These are phyloP conservation scores for Artemisia tridentata DNA, from an alignment of 129 eudicot species.

Conservation along the genomic window DNA sequence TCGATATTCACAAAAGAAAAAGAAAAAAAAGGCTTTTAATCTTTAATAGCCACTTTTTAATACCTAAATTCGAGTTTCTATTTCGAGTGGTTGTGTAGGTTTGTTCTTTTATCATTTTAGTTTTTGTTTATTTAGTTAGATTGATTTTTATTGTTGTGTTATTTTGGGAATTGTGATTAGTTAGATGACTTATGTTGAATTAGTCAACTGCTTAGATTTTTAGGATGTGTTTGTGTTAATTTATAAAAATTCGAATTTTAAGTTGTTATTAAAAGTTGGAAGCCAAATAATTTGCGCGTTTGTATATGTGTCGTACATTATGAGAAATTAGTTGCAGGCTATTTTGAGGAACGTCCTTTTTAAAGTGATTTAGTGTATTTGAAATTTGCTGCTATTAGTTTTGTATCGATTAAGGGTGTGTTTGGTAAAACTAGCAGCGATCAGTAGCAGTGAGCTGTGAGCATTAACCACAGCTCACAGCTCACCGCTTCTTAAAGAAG, in stretches of 20 bases:
- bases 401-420: background rate
- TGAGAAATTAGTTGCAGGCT: background rate
- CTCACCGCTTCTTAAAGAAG: no score
- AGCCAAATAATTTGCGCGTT: background rate
- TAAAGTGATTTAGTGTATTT: no score
- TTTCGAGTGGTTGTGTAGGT: conserved; percentile 27
- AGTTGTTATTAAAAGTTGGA: no score
- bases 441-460: no score
- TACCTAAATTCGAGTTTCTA: conserved; percentile 8
- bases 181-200: background rate
- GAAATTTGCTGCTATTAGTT: background rate
- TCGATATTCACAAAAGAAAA: no score
- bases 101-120: background rate
- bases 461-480: no score
- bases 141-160: background rate
- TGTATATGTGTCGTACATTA: background rate
- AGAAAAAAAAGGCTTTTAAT: no score
- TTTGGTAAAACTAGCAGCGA: no score
- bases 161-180: conserved; percentile 11
- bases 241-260: no score
- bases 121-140: background rate
- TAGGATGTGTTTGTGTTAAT: no score
- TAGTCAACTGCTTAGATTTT: conserved; percentile 11
- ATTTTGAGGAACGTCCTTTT: no score
- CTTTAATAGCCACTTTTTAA: conserved; percentile 1